Conservation (phyloP, 129 eudicot species). For the Cynara cardunculus region DNA sequence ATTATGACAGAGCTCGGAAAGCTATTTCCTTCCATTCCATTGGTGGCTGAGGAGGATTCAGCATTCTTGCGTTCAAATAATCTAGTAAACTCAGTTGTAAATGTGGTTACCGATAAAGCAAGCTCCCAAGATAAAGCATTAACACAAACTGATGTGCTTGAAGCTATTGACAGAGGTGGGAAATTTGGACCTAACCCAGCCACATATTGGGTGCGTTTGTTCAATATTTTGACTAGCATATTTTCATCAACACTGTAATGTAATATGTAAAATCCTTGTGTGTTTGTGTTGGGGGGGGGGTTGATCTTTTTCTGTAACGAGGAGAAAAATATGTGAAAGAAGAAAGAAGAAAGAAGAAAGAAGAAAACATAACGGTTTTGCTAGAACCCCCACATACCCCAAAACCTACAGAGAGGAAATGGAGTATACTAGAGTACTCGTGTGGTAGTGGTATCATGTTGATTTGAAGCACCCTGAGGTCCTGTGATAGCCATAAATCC, state of each 20-base stretch:
- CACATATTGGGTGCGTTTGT: slow-evolving; percentile 82
- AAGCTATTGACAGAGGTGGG: slow-evolving; percentile 96
- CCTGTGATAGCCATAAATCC: not conserved
- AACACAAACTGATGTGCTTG: slow-evolving; percentile 51
- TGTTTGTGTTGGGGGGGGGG: not conserved
- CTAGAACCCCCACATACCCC: not conserved
- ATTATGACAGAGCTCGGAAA: slow-evolving; percentile 64
- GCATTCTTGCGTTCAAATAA: slow-evolving; percentile 71
- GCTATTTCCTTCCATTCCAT: slow-evolving; percentile 74
- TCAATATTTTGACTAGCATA: not conserved
- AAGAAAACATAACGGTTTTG: not conserved
- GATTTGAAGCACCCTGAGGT: not conserved
- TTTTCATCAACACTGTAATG: not conserved
- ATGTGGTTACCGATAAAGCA: slow-evolving; percentile 54
- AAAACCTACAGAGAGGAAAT: not conserved
- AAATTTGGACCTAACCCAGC: slow-evolving; percentile 74
- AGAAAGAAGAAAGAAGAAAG: not conserved
- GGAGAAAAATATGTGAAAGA: not conserved
- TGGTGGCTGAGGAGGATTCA: slow-evolving; percentile 99
- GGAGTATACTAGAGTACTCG: not conserved
- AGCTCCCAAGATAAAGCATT: slow-evolving; percentile 36
- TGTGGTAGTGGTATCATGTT: not conserved
- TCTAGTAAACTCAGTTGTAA: slow-evolving; percentile 66
- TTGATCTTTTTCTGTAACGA: not conserved
- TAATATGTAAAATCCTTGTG: not conserved